Evolutionary conservation across 2,329 filamentous ascomycete species (phyloP).

Genomic region (Periconia sp.): DNA sequence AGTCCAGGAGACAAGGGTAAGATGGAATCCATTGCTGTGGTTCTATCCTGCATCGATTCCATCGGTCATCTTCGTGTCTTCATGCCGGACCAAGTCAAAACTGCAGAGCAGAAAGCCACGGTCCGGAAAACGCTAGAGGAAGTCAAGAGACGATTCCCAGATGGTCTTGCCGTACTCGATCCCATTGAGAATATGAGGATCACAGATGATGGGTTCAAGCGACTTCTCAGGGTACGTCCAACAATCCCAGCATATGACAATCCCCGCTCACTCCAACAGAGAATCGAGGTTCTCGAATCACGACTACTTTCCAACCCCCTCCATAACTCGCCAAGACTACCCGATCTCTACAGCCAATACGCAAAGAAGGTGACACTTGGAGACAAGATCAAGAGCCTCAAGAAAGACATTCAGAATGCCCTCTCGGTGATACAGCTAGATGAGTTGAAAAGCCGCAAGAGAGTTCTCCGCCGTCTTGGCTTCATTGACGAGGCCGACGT

Average conservation of each 20-base stretch:
- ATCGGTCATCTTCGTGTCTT: constrained; percentile 86
- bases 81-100: constrained; percentile 77
- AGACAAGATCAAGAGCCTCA: constrained; percentile 83
- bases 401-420: constrained; percentile 84
- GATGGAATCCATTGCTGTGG: constrained; percentile 83
- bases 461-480: constrained; percentile 88
- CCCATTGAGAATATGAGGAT: constrained; percentile 98
- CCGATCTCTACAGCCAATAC: constrained; percentile 87
- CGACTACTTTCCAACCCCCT: constrained; percentile 86
- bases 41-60: constrained; percentile 83
- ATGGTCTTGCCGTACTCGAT: constrained; percentile 87
- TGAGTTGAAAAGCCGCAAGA: constrained; percentile 94
- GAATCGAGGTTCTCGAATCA: constrained; percentile 96
- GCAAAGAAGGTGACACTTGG: constrained; percentile 76
- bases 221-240: constrained; percentile 69
- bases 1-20: constrained; percentile 68
- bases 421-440: constrained; percentile 92
- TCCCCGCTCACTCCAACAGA: constrained; percentile 55
- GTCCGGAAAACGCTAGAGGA: constrained; percentile 75
- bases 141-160: constrained; percentile 85
- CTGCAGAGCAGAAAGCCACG: constrained; percentile 70
- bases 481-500: constrained; percentile 97
- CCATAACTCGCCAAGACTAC: constrained; percentile 85
- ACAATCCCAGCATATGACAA: background rate
- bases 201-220: constrained; percentile 90